Percentiles rank a stretch among this genome's conserved stretches.
These are phyloP conservation scores for Telopea speciosissima DNA, from an alignment of 177 flowering plant species.

Conservation along the genomic window DNA sequence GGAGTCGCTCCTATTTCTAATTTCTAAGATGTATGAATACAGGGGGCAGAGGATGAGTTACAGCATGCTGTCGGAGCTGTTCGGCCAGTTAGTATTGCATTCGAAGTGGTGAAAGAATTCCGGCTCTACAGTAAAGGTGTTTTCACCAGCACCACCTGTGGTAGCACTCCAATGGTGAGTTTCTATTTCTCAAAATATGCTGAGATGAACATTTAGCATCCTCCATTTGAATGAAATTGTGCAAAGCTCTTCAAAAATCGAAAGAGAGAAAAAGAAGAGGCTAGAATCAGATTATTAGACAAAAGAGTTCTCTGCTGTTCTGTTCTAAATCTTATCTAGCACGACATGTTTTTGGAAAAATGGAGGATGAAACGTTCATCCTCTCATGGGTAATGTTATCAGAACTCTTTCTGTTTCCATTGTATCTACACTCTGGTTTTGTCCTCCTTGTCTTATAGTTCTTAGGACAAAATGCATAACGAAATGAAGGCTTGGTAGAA, in stretches of 20 bases:
- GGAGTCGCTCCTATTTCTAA: no score
- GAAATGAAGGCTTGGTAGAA: not conserved
- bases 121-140: slow-evolving; percentile 70
- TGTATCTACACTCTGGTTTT: no score
- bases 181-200: not conserved
- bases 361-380: no score
- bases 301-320: no score
- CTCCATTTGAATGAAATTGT: no score
- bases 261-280: not conserved
- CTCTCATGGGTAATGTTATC: no score
- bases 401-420: no score
- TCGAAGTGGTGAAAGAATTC: slow-evolving; percentile 65
- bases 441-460: no score
- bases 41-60: slow-evolving; percentile 98
- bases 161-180: slow-evolving; percentile 74
- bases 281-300: not conserved
- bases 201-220: not conserved
- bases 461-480: no score
- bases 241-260: no score
- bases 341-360: no score
- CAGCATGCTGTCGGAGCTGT: slow-evolving; percentile 82
- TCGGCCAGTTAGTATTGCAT: slow-evolving; percentile 93
- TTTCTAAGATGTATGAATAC: slow-evolving; percentile 4
- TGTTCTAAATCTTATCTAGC: no score
- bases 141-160: slow-evolving; percentile 77